Evolutionary conservation across 768 basidiomycete genomes (phyloP).

Genomic region (Leccinum arenicola): DNA sequence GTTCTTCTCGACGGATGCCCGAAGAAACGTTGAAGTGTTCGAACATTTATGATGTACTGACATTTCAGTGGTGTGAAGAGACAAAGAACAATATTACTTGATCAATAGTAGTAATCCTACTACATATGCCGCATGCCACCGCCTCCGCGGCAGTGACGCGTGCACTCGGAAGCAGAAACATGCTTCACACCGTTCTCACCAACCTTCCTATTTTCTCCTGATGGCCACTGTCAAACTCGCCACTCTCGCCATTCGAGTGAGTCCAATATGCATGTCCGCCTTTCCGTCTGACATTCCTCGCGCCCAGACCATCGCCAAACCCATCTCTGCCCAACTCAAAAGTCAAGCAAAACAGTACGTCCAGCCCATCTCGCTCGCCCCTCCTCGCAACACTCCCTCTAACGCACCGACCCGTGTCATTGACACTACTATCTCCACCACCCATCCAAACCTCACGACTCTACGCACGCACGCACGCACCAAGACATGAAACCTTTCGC

Average conservation of each 20-base stretch:
- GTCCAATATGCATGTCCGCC: slow-evolving; percentile 17
- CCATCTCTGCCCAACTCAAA: slow-evolving; percentile 67
- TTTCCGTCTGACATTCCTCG: not conserved
- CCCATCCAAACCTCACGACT: not conserved
- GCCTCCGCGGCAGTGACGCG: not conserved
- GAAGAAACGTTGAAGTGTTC: not conserved
- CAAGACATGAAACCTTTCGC: slow-evolving; percentile 72
- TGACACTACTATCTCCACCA: not conserved
- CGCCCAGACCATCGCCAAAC: slow-evolving; percentile 76
- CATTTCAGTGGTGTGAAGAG: not conserved
- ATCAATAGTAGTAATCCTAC: no score
- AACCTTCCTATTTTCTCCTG: not conserved
- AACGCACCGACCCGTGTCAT: not conserved
- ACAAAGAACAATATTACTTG: not conserved
- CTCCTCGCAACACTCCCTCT: not conserved
- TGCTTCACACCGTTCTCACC: not conserved
- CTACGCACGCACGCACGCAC: not conserved
- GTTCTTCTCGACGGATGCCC: not conserved
- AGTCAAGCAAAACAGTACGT: slow-evolving; percentile 70
- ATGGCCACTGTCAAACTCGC: slow-evolving; percentile 79
- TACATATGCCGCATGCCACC: not conserved
- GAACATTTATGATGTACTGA: not conserved
- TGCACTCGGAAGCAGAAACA: slow-evolving; percentile 3
- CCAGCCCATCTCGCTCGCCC: not conserved
- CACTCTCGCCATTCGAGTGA: slow-evolving; percentile 70